Base-by-base conservation (phyloP, 768 basidiomycete genomes). In the Scleroderma bovista region DNA sequence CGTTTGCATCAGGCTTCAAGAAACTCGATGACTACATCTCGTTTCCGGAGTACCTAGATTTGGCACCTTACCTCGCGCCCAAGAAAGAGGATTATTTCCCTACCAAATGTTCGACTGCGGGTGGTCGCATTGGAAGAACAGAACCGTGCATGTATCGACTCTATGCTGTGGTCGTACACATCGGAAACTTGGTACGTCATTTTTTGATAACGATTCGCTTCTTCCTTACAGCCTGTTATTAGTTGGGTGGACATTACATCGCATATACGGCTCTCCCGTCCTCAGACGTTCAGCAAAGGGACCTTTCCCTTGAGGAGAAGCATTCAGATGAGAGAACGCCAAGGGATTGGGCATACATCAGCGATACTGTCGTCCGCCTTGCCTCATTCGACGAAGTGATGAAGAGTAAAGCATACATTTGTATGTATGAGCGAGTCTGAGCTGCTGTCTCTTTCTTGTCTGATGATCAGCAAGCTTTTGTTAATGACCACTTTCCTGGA, bases 1-100 rank as follows among this genome's bases (percentile, higher is more conserved):
- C 81, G 16, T 81, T 84, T 58, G 79, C 84, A 33, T 78, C 78
- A 41, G 81, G 83, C 17, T 87, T 87, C 67, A 90, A 89, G 74
- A 94, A 94, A 70, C 69, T 95, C 48, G 94, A 98, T 57, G 92
- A 95, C 60, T 93, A 81, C 55, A 81, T 96, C 22, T 78, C 88
- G 40, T 98, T 96, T 69, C 94, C 94, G 0, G 88, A 93, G 64
- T 73, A 75, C 51, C 75, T 98, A 22, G 91, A 98, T 61, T 60
- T 98, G 43, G 77, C 77, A 16, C 93, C 93, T 12, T 98, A 87
- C 69, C 71, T 96, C 4, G 88, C 92, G 3, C 94, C 94, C 2
- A 76, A 73, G 60, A 82, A 78, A 58, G 87, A 84, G 60, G 83
- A 88, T 51, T 85, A 79, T 57, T 81, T 78, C 48, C 64, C 83